Conservation (phyloP, 345 rosid genomes). For the Populus deltoides region DNA sequence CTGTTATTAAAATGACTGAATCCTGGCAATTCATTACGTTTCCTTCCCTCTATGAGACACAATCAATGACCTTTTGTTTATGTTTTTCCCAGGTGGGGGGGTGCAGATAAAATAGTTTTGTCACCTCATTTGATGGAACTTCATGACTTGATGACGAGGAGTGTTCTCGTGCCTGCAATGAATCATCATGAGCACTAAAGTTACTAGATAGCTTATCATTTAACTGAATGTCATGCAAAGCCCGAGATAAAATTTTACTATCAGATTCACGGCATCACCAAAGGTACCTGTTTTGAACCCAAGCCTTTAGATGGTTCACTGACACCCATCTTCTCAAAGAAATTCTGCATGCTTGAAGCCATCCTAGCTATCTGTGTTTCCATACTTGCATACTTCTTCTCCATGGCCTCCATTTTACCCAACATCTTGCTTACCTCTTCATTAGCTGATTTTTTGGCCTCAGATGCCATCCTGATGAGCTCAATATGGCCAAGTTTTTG, state of each 20-base stretch:
- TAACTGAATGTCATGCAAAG: neutral
- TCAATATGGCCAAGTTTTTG: conserved; percentile 9
- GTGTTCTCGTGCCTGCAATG: conserved; percentile 7
- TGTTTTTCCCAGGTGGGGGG: neutral
- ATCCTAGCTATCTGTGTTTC: conserved; percentile 37
- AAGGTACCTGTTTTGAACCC: conserved; percentile 17
- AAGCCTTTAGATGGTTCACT: conserved; percentile 6
- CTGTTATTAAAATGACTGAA: neutral
- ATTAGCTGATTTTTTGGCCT: conserved; percentile 27
- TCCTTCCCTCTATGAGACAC: too few species aligned
- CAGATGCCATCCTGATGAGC: conserved; percentile 21
- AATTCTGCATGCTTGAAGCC: conserved; percentile 32
- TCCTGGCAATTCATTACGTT: neutral
- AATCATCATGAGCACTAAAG: conserved; percentile 9
- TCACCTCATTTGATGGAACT: conserved; percentile 9
- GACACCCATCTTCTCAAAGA: conserved; percentile 28
- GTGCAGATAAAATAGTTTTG: neutral
- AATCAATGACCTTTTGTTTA: neutral
- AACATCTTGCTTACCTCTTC: conserved; percentile 30
- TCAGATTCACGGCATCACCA: neutral
- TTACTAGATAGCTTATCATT: neutral
- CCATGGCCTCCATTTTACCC: conserved; percentile 38
- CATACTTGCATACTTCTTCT: conserved; percentile 29
- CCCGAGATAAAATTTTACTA: neutral
- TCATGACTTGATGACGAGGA: conserved; percentile 24